These are phyloP conservation scores for Kwoniella heveanensis DNA, from an alignment of 768 basidiomycete species.

Conservation along the genomic window DNA sequence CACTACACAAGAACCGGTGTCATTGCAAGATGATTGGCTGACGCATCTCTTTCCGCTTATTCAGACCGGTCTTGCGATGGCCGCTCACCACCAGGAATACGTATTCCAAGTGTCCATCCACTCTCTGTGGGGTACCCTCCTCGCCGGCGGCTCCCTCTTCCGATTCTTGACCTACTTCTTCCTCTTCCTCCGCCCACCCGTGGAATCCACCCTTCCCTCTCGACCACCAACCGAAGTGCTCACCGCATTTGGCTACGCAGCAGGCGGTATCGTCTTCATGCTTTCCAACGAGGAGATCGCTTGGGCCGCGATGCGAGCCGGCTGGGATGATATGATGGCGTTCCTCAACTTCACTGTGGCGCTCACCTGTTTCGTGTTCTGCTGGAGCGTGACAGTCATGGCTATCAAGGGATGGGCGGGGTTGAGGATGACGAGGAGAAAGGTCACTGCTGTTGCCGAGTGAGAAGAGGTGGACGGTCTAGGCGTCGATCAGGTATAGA, in stretches of 20 bases:
- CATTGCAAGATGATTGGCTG: neutral
- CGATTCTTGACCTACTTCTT: slow-evolving; percentile 92
- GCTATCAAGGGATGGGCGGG: slow-evolving; percentile 74
- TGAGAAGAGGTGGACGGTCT: neutral
- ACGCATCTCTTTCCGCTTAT: neutral
- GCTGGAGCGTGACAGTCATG: slow-evolving; percentile 76
- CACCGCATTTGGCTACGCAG: slow-evolving; percentile 80
- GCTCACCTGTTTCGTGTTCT: slow-evolving; percentile 80
- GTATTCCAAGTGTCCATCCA: slow-evolving; percentile 95
- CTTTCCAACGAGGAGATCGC: slow-evolving; percentile 87
- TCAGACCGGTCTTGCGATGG: slow-evolving; percentile 84
- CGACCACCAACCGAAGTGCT: slow-evolving; percentile 92
- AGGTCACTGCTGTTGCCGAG: neutral
- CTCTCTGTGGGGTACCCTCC: slow-evolving; percentile 82
- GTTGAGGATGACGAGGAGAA: slow-evolving; percentile 20
- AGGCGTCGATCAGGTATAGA: too few species aligned
- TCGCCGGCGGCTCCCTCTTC: slow-evolving; percentile 74
- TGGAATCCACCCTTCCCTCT: slow-evolving; percentile 75
- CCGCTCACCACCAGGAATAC: slow-evolving; percentile 85
- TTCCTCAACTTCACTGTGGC: slow-evolving; percentile 66
- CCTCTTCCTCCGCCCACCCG: slow-evolving; percentile 82
- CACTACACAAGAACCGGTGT: too few species aligned
- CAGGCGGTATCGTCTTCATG: slow-evolving; percentile 87
- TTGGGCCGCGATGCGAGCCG: slow-evolving; percentile 85
- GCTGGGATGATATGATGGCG: slow-evolving; percentile 69